phyloP scores from a whole-genome alignment of 257 asterid species.

The Coffea canephora region DNA sequence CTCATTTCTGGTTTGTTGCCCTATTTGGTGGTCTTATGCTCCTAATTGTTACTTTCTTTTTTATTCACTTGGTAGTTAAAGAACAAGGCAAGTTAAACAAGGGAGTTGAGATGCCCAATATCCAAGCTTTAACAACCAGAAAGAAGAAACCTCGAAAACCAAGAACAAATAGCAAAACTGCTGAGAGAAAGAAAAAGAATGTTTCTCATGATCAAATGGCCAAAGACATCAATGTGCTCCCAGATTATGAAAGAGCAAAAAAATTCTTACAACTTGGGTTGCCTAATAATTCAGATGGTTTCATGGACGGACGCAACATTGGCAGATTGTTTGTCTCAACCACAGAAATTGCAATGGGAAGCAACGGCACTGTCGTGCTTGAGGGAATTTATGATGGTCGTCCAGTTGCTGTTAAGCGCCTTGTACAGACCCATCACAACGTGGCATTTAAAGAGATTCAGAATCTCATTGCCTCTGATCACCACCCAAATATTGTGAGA shows the following conservation, averaged over 20 bases:
- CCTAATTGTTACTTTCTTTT: conserved; percentile 21
- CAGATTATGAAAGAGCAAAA: conserved; percentile 22
- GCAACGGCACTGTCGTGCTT: conserved; percentile 86
- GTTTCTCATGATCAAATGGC: conserved; percentile 16
- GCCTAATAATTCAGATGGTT: conserved; percentile 21
- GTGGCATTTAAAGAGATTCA: conserved; percentile 86
- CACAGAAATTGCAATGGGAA: conserved; percentile 81
- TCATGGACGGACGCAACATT: conserved; percentile 52
- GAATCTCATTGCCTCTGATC: conserved; percentile 88
- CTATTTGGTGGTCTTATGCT: conserved; percentile 37
- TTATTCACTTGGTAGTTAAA: conserved; percentile 14
- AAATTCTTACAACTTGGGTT: conserved; percentile 20
- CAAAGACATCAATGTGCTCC: conserved; percentile 17
- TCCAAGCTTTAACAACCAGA: conserved; percentile 38
- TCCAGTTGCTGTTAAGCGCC: conserved; percentile 86
- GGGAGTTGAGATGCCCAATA: conserved; percentile 38
- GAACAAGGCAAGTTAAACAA: conserved; percentile 24
- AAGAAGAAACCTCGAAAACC: conserved; percentile 65
- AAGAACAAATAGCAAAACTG: conserved; percentile 34
- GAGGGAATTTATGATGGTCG: conserved; percentile 90
- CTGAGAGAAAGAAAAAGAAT: conserved; percentile 26
- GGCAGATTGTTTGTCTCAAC: conserved; percentile 60
- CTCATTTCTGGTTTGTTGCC: conserved; percentile 40
- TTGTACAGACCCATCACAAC: conserved; percentile 75
- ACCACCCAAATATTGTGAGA: conserved; percentile 81